Evolutionary conservation across 2,329 filamentous ascomycete genomes (phyloP), one percentile per base, ranked within the genome.

Genomic region (Emergomyces africanus): DNA sequence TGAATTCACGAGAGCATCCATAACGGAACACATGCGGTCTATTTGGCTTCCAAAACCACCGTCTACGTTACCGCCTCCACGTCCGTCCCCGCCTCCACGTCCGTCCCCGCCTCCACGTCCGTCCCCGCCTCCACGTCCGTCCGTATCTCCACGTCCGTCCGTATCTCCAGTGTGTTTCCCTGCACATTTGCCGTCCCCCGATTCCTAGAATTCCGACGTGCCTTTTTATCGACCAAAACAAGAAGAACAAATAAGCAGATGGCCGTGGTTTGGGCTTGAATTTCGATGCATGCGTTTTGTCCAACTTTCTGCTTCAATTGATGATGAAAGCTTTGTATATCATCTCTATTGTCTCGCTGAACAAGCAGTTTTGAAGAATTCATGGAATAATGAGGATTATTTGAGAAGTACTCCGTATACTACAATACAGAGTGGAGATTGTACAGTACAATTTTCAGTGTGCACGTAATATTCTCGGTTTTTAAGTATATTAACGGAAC

Each of bases 21-120:
- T 61, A 44, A 61, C 57, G 18, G 33, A 58, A n/a, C 35, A 59
- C 15, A 59, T 59, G 60, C 30, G n/a, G 57, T 33, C 23, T 23
- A 35, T 53, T 44, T 58, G 44, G 57, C 49, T 59, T 15, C 57
- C 42, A 60, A 62, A 48, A 60, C 57, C 25, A 35, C 30, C 33
- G 10, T 6, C n/a, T 35, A 20, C 23, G 35, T 35, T 25, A 33
- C 18, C 48, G 48, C 48, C 48, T 50, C 48, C 48, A 30, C 25
- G 48, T 33, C 48, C 48, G 14, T 50, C 48, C 5, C 18, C 48
- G 48, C 48, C 48, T 50, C 48, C 48, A 30, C 25, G 48, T 33
- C 48, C 23, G 35, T 35, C 48, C n/a, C 18, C 48, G 48, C 48
- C 48, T 50, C 48, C 48, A 30, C 25, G 48, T 33, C 48, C 23